phyloP scores from a whole-genome alignment of 208 protist species.

The Wallacemonas rigidus region DNA sequence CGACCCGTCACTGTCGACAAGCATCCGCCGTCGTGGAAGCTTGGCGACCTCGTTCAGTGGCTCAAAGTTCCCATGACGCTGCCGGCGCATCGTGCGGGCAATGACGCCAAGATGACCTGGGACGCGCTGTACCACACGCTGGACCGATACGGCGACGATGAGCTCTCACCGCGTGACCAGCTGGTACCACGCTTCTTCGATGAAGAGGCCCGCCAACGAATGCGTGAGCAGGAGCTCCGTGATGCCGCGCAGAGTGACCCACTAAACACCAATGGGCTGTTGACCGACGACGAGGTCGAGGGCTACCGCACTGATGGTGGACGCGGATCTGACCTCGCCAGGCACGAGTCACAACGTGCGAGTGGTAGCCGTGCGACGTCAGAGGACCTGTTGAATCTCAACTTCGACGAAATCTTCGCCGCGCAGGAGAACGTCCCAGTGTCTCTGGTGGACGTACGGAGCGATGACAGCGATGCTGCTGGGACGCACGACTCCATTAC shows the following conservation, averaged over 20 bases:
- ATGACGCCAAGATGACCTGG: constrained; percentile 91
- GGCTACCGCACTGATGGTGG: not conserved
- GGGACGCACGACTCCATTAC: not conserved
- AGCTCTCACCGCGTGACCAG: constrained; percentile 86
- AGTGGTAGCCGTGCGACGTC: not conserved
- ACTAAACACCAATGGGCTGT: constrained; percentile 13
- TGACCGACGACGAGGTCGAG: constrained; percentile 2
- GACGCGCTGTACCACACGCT: constrained; percentile 89
- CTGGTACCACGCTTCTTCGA: constrained; percentile 89
- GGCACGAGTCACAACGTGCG: not conserved
- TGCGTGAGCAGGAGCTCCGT: constrained; percentile 37
- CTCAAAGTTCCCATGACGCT: constrained; percentile 74
- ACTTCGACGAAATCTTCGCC: constrained; percentile 81
- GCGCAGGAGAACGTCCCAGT: not conserved
- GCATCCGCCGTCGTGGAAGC: constrained; percentile 86
- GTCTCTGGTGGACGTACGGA: constrained; percentile 4
- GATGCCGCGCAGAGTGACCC: not conserved
- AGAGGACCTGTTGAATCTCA: constrained; percentile 49
- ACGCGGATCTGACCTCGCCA: not conserved
- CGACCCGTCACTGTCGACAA: constrained; percentile 89
- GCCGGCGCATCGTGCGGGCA: constrained; percentile 80
- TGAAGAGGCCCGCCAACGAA: constrained; percentile 63
- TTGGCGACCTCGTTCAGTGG: constrained; percentile 83
- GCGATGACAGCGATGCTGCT: not conserved
- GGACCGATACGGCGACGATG: constrained; percentile 86